Percentiles rank a stretch among this genome's conserved stretches.
Evolutionary conservation across 352 stramenopile species (phyloP).

Genomic region (Phytophthora syringae): DNA sequence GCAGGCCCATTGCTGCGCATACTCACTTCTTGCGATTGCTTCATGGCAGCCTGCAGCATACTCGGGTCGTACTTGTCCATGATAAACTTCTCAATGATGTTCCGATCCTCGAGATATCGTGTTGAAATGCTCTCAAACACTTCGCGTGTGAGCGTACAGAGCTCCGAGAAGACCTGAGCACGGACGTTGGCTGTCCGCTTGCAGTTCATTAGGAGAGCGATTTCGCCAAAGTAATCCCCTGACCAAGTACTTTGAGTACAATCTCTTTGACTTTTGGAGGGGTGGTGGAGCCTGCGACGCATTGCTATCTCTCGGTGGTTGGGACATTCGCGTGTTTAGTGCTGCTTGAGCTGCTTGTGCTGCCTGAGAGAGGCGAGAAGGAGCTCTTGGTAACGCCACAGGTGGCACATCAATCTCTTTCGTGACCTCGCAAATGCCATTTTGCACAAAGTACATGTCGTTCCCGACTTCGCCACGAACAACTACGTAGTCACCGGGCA

Average conservation of each 20-base stretch:
- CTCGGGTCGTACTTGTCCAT: slow-evolving; percentile 84
- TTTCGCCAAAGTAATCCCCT: slow-evolving; percentile 88
- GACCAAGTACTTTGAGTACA: slow-evolving; percentile 67
- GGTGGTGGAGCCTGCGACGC: slow-evolving; percentile 11
- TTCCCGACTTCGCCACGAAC: slow-evolving; percentile 83
- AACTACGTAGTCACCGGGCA: slow-evolving; percentile 87
- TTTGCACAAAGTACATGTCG: slow-evolving; percentile 92
- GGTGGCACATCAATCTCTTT: slow-evolving; percentile 56
- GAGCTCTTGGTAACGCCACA: not conserved
- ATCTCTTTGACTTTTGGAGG: slow-evolving; percentile 50
- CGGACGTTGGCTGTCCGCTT: slow-evolving; percentile 84
- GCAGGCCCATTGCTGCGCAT: slow-evolving; percentile 41
- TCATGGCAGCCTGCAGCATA: slow-evolving; percentile 79
- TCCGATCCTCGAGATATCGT: slow-evolving; percentile 79
- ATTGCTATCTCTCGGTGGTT: slow-evolving; percentile 14
- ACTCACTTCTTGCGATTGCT: slow-evolving; percentile 73
- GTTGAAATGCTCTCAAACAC: slow-evolving; percentile 81
- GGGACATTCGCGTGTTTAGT: not conserved
- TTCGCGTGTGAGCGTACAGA: slow-evolving; percentile 77
- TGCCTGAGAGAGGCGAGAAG: slow-evolving; percentile 19
- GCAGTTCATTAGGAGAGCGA: slow-evolving; percentile 85
- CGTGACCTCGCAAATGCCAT: slow-evolving; percentile 78
- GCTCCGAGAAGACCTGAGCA: slow-evolving; percentile 72
- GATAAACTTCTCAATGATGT: slow-evolving; percentile 87
- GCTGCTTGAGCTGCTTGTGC: slow-evolving; percentile 24